These are phyloP conservation scores for Kwoniella botswanensis DNA, from an alignment of 768 basidiomycete species.

Conservation along the genomic window DNA sequence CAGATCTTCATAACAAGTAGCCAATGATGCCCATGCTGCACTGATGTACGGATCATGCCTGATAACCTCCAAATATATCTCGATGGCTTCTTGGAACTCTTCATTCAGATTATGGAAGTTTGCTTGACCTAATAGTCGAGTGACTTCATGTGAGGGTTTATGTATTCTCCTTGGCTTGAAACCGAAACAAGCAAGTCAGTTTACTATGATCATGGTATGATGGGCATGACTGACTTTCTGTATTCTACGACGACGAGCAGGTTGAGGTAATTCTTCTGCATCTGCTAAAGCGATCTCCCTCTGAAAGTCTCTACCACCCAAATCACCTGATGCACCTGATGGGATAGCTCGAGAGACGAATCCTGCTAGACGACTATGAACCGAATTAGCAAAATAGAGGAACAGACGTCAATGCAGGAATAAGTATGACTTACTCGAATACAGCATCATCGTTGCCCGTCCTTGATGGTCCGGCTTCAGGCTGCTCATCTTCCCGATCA, in stretches of 20 bases:
- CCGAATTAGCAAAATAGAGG: background rate
- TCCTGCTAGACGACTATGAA: conserved; percentile 23
- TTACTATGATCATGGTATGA: background rate
- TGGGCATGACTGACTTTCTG: conserved; percentile 14
- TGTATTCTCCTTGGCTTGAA: conserved; percentile 37
- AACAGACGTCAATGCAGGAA: background rate
- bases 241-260: conserved; percentile 11
- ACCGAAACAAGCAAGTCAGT: background rate
- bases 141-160: conserved; percentile 62
- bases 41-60: conserved; percentile 86
- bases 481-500: conserved; percentile 9
- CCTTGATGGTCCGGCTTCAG: conserved; percentile 19
- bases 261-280: conserved; percentile 26
- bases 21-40: conserved; percentile 85
- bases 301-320: conserved; percentile 23
- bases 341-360: conserved; percentile 13
- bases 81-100: conserved; percentile 70
- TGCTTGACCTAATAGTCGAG: conserved; percentile 74
- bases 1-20: conserved; percentile 78
- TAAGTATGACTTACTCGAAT: conserved; percentile 18
- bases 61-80: conserved; percentile 87
- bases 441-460: conserved; percentile 23
- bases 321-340: background rate
- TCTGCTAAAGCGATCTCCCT: conserved; percentile 24
- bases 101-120: conserved; percentile 83